Base-by-base conservation (phyloP, 805 yeast genomes). In the Ogataea methanolica region DNA sequence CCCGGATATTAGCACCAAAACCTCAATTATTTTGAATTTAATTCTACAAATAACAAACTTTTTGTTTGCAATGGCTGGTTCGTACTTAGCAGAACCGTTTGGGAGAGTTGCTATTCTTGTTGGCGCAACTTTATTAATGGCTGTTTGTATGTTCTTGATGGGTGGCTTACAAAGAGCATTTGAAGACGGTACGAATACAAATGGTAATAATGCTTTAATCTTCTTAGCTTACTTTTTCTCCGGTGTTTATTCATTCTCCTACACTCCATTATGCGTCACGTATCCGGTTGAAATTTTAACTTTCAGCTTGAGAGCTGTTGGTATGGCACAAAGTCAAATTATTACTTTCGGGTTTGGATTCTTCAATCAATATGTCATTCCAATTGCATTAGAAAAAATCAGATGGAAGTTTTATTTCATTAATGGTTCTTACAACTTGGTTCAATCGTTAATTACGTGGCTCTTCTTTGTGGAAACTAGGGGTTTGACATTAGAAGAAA, bases 351-450 rank as follows among this genome's bases (percentile, higher is more conserved):
- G 51, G 0, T 59, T 57, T 44, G 61, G 61, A 12, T 54, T 60
- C 41, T 52, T 60, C 53, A 59, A 57, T 44, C 58, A 55, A 44
- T 61, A 57, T 40, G 60, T 52, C 29, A 54, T 57, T 40, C 70
- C 74, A 14, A 62, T 70, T 36, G 65, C 62, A 4, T 42, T 60
- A 42, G 57, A 53, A 34, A 50, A 54, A 40, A 52, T 57, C 42
- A 45, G 53, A 12, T 57, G 60, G 59, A 53, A 56, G 41, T 57
- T 57, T 42, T 55, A 56, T 51, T 47, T 59, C 49, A 50, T 55
- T 36, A 61, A 59, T 49, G 65, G 58, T 29, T 46, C 53, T 47
- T 54, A 61, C 48, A 49, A 56, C 36, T 36, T 58, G 11, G 51
- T 54, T 4, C 61, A 60, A 38, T 49, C 60, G 31, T 52, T 44